These are phyloP conservation scores for Austroboletus novae-zelandiae DNA, from an alignment of 1,284 basidiomycete genomes.

Conservation along the genomic window DNA sequence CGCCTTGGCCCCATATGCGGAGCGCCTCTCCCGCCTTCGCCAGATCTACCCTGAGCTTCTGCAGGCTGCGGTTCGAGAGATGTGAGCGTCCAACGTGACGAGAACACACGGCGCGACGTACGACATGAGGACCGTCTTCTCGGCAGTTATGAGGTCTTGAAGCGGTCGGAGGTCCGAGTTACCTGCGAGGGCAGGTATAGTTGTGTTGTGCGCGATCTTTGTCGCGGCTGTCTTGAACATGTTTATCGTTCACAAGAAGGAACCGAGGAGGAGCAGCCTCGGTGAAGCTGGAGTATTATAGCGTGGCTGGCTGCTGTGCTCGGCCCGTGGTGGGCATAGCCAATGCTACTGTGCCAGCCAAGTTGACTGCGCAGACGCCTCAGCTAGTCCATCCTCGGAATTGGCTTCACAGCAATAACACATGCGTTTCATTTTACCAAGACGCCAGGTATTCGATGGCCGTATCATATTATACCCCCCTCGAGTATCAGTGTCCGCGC, in stretches of 20 bases:
- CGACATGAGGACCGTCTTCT: constrained; percentile 80
- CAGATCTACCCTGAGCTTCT: constrained; percentile 66
- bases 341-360: too few species aligned
- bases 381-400: too few species aligned
- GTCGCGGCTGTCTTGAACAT: constrained; percentile 77
- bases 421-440: too few species aligned
- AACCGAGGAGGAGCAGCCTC: too few species aligned
- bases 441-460: too few species aligned
- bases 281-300: too few species aligned
- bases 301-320: background rate
- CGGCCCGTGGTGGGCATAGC: background rate
- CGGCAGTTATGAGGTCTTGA: constrained; percentile 86
- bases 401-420: too few species aligned
- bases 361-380: too few species aligned
- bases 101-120: constrained; percentile 38
- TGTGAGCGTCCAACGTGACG: background rate
- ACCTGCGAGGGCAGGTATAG: constrained; percentile 70
- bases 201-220: constrained; percentile 84
- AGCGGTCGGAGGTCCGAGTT: constrained; percentile 81
- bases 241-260: constrained; percentile 9
- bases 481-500: too few species aligned
- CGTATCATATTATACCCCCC: too few species aligned
- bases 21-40: constrained; percentile 75
- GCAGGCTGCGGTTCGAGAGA: constrained; percentile 41
- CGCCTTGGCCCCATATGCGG: constrained; percentile 75